Evolutionary conservation across 495 filamentous ascomycete species (phyloP).

Genomic region (Podospora australis): DNA sequence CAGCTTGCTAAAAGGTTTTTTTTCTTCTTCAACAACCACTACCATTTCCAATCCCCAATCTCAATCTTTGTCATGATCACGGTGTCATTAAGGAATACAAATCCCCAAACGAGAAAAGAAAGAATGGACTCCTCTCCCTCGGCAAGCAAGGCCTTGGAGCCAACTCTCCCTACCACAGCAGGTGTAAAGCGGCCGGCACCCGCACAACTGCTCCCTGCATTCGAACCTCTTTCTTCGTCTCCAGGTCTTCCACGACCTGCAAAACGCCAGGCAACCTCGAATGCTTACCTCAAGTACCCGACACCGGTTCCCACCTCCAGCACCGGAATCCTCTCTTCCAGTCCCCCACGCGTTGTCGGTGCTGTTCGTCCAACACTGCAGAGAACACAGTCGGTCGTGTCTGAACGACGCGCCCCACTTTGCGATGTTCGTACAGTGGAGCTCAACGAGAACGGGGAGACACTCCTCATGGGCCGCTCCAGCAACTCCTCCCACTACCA

Average conservation of each 20-base stretch:
- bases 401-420: constrained; percentile 81
- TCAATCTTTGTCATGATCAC: constrained; percentile 21
- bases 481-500: constrained; percentile 90
- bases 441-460: constrained; percentile 76
- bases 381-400: constrained; percentile 60
- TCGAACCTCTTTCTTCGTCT: constrained; percentile 88
- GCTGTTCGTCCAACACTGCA: constrained; percentile 41
- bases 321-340: constrained; percentile 84
- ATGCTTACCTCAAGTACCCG: constrained; percentile 60
- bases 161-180: constrained; percentile 42
- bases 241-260: constrained; percentile 69
- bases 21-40: neutral
- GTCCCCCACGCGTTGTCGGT: constrained; percentile 59
- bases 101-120: neutral
- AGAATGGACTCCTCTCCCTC: constrained; percentile 30
- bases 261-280: constrained; percentile 58
- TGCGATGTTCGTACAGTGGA: constrained; percentile 72
- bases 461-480: constrained; percentile 79
- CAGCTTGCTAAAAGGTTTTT: constrained; percentile 5
- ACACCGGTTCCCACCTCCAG: constrained; percentile 92
- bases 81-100: constrained; percentile 5
- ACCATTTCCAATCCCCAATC: neutral
- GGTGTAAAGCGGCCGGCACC: constrained; percentile 74
- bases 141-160: constrained; percentile 21
- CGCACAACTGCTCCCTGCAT: constrained; percentile 80